Percentiles rank a stretch among this genome's conserved stretches.
phyloP scores from a whole-genome alignment of 495 filamentous ascomycete genomes.

The Penicillium fimorum region DNA sequence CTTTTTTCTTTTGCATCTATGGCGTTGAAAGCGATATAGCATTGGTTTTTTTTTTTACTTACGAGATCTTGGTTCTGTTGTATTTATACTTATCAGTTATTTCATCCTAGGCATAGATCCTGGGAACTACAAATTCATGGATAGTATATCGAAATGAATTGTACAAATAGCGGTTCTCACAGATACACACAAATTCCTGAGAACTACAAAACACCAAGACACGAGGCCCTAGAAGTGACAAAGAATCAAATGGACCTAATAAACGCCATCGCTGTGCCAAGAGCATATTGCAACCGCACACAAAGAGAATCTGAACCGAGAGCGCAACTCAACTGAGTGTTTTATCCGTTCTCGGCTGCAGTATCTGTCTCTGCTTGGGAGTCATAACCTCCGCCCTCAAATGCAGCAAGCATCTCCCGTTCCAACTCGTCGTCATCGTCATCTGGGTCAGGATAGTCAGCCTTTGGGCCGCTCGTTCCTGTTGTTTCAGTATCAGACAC shows the following conservation, averaged over 20 bases:
- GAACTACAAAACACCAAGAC: slow-evolving; percentile 2
- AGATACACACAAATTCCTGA: slow-evolving; percentile 2
- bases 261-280: slow-evolving; percentile 47
- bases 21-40: slow-evolving; percentile 14
- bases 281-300: slow-evolving; percentile 31
- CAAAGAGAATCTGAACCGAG: slow-evolving; percentile 6
- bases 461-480: slow-evolving; percentile 17
- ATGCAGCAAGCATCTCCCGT: slow-evolving; percentile 64
- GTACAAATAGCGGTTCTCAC: background rate
- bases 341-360: slow-evolving; percentile 31
- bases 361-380: slow-evolving; percentile 30
- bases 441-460: slow-evolving; percentile 28
- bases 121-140: background rate
- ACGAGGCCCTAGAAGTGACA: slow-evolving; percentile 1
- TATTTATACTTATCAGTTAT: too few species aligned
- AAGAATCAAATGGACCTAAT: slow-evolving; percentile 15
- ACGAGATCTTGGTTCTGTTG: background rate
- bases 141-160: background rate
- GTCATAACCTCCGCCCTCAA: slow-evolving; percentile 52
- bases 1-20: slow-evolving; percentile 16
- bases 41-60: slow-evolving; percentile 1
- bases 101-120: too few species aligned
- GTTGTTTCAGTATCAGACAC: slow-evolving; percentile 29
- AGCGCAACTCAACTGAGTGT: background rate
- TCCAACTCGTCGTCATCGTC: slow-evolving; percentile 64